Evolutionary conservation across 1,284 basidiomycete genomes (phyloP).

Genomic region (Apiotrichum brassicae): DNA sequence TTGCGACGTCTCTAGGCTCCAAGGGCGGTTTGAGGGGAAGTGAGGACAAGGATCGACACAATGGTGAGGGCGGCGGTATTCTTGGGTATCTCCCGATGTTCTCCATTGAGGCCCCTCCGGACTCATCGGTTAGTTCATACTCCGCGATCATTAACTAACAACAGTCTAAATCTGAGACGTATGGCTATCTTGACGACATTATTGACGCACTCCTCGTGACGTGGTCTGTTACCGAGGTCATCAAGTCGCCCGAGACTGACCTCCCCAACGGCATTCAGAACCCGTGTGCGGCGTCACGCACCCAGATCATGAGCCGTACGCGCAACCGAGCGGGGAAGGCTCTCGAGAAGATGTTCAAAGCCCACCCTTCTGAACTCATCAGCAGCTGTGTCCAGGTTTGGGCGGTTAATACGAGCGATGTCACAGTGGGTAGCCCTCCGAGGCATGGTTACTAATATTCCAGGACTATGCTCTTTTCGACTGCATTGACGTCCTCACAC

Average conservation of each 20-base stretch:
- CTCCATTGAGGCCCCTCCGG: conserved; percentile 36
- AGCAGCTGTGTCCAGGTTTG: conserved; percentile 50
- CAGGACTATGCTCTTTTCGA: conserved; percentile 60
- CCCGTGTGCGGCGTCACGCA: conserved; percentile 22
- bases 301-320: conserved; percentile 33
- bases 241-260: neutral
- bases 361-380: conserved; percentile 70
- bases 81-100: conserved; percentile 48
- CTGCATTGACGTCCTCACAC: conserved; percentile 72
- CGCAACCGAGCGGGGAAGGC: conserved; percentile 65
- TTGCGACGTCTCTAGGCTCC: conserved; percentile 57
- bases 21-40: conserved; percentile 7
- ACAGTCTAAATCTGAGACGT: conserved; percentile 17
- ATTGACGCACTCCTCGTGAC: conserved; percentile 32
- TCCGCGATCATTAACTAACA: neutral
- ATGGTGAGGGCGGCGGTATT: conserved; percentile 48
- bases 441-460: neutral
- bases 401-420: conserved; percentile 25
- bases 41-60: conserved; percentile 39
- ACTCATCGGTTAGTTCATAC: conserved; percentile 12
- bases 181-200: conserved; percentile 33
- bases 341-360: conserved; percentile 78
- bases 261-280: neutral
- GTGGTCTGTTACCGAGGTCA: conserved; percentile 28
- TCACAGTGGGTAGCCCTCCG: conserved; percentile 20